A percentile compares a stretch with the other conserved stretches of the same genome.
Conservation (phyloP, 106 monocot genomes). For the Ottelia alismoides region DNA sequence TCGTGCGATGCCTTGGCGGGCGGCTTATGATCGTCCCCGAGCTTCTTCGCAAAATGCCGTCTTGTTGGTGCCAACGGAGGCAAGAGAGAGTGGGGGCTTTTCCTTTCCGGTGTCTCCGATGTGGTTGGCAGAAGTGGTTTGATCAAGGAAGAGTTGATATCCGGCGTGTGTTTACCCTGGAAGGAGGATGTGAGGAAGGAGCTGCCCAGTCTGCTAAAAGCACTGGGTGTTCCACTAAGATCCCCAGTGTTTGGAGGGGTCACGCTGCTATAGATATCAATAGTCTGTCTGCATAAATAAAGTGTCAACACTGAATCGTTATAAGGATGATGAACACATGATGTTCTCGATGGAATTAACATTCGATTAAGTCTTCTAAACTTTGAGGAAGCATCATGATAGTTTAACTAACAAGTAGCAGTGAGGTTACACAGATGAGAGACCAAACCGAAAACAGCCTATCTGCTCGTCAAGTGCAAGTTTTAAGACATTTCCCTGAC, state of each 20-base stretch:
- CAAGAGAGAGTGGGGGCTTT: slow-evolving; percentile 49
- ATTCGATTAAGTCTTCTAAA: too few relatives aligned
- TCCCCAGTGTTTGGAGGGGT: slow-evolving; percentile 60
- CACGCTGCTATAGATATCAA: slow-evolving; percentile 78
- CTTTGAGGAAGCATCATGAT: too few relatives aligned
- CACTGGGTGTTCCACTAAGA: slow-evolving; percentile 42
- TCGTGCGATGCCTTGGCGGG: too few relatives aligned
- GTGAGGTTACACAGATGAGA: too few relatives aligned
- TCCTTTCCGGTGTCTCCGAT: slow-evolving; percentile 12
- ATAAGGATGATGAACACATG: too few relatives aligned
- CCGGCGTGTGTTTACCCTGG: slow-evolving; percentile 54
- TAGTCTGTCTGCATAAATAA: slow-evolving; percentile 98
- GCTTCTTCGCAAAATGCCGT: slow-evolving; percentile 26
- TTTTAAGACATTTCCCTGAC: too few relatives aligned
- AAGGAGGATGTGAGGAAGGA: slow-evolving; percentile 82
- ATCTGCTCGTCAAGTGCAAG: too few relatives aligned
- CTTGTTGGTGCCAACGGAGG: slow-evolving; percentile 29
- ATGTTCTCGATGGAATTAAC: too few relatives aligned
- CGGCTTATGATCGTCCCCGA: slow-evolving; percentile 9
- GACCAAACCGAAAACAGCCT: too few relatives aligned
- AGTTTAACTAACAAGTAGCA: too few relatives aligned
- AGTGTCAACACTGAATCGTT: too few relatives aligned
- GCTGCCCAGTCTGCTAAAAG: slow-evolving; percentile 56
- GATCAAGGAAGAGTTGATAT: slow-evolving; percentile 44
- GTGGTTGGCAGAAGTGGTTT: slow-evolving; percentile 65